Conservation (phyloP, 768 basidiomycete species). For the Hypholoma fasciculare region DNA sequence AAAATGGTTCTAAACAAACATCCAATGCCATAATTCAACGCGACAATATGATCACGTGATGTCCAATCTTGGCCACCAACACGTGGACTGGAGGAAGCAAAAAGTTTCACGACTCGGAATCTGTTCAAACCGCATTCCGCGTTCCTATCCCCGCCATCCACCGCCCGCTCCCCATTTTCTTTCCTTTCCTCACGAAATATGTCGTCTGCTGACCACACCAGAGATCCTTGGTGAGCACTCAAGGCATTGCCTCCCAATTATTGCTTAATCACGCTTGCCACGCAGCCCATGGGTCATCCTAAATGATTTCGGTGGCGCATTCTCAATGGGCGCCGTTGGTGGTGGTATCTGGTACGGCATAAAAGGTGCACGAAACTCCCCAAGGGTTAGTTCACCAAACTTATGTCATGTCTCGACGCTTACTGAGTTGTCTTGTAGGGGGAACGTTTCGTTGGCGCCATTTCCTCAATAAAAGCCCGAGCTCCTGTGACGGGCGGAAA, state of each 20-base stretch:
- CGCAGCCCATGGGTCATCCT: slow-evolving; percentile 95
- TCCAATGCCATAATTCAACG: slow-evolving; percentile 21
- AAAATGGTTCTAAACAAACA: slow-evolving; percentile 20
- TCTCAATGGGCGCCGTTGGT: slow-evolving; percentile 97
- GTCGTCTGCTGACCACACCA: slow-evolving; percentile 27
- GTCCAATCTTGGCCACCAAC: slow-evolving; percentile 2
- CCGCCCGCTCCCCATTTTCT: slow-evolving; percentile 5
- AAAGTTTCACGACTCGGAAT: slow-evolving; percentile 29
- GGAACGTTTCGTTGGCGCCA: slow-evolving; percentile 89
- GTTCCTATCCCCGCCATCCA: slow-evolving; percentile 9
- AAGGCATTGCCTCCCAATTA: neutral
- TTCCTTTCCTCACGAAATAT: slow-evolving; percentile 13
- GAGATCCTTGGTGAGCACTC: slow-evolving; percentile 26
- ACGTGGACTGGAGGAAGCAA: slow-evolving; percentile 30
- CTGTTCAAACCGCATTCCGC: slow-evolving; percentile 1
- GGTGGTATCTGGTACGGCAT: slow-evolving; percentile 99
- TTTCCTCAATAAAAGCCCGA: slow-evolving; percentile 96
- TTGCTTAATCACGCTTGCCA: slow-evolving; percentile 7
- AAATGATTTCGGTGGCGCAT: slow-evolving; percentile 97
- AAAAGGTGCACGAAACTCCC: slow-evolving; percentile 96
- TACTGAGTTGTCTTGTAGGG: slow-evolving; percentile 51
- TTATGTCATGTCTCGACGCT: neutral
- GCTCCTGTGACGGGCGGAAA: slow-evolving; percentile 98
- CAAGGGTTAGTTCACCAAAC: slow-evolving; percentile 59
- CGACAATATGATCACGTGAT: slow-evolving; percentile 31